phyloP scores from a whole-genome alignment of 176 grass and related monocot genomes.

The Avena eriantha region DNA sequence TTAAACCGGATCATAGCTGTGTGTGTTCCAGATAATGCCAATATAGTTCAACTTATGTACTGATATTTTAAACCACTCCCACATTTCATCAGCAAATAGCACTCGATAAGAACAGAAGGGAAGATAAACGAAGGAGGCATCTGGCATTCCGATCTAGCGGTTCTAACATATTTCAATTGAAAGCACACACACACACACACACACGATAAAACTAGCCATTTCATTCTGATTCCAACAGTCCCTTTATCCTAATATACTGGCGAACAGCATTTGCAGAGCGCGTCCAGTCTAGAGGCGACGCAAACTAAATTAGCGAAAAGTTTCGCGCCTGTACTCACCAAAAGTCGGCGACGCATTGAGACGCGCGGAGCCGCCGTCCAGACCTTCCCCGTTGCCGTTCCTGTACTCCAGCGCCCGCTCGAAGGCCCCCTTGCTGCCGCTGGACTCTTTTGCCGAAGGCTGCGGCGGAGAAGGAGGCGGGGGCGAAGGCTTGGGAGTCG shows the following conservation, averaged over 20 bases:
- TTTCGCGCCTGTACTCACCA: conserved; percentile 36
- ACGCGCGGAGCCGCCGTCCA: conserved; percentile 26
- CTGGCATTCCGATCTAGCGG: not conserved
- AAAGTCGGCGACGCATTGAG: conserved; percentile 38
- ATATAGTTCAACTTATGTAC: no score
- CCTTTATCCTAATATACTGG: not conserved
- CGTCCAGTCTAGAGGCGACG: not conserved
- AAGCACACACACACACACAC: not conserved
- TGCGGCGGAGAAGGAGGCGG: not conserved
- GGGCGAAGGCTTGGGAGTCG: conserved; percentile 24
- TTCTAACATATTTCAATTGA: not conserved
- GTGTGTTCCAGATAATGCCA: not conserved
- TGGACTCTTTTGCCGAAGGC: not conserved
- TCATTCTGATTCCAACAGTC: not conserved
- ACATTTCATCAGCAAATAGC: not conserved
- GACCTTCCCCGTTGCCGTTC: conserved; percentile 40
- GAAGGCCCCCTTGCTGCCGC: conserved; percentile 40
- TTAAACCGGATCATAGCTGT: not conserved
- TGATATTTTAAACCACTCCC: no score
- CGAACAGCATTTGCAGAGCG: not conserved
- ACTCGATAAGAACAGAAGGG: not conserved
- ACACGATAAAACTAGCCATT: not conserved
- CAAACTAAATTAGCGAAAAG: not conserved
- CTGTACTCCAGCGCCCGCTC: conserved; percentile 51
- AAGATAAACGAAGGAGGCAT: not conserved